Evolutionary conservation across 139 green algal species (phyloP), one percentile per base, ranked within the genome.

Genomic region (Coccomyxa sp.): DNA sequence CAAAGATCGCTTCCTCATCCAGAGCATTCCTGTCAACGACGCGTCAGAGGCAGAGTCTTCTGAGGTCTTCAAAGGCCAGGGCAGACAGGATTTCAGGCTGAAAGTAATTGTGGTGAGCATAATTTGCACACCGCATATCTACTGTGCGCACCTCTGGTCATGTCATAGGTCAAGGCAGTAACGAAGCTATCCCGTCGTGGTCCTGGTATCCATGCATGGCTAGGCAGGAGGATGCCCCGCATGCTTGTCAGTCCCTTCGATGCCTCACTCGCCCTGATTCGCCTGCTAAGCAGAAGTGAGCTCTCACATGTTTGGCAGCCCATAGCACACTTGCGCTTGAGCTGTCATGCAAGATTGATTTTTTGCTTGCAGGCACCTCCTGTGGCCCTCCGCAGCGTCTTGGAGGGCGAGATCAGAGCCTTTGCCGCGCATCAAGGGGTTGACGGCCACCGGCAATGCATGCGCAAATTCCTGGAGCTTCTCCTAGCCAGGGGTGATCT

Each of bases 381-480:
- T 18, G 24, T 71, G 64, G 64, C 64, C 2, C 64, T 71, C 24
- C 64, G 64, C 64, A 71, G n/a, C 29, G n/a, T 71, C n/a, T 38
- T 71, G 29, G 64, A 71, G 64, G n/a, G 64, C 24, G 64, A 71
- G 7, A 71, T 71, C 27, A 34, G 64, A 10, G 64, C 64, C 24
- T 38, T 71, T 36, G n/a, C 64, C 33, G 29, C 29, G 27, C 64
- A 36, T 22, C 64, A 71, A 29, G 64, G 64, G 24, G 64, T 71
- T 22, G 64, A 71, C 24, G 64, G 64, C 33, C 64, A 71, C 64
- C 27, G 64, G 29, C 64, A 71, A 29, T 71, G 64, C 64, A 18
- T 71, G 64, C 64, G 64, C 64, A 71, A 71, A 29, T 71, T 71
- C 64, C n/a, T 71, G 29, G 64, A 71, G 64, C 64, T 71, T 22